These are phyloP conservation scores for Toxicodendron radicans DNA, from an alignment of 345 rosid genomes.

Conservation along the genomic window DNA sequence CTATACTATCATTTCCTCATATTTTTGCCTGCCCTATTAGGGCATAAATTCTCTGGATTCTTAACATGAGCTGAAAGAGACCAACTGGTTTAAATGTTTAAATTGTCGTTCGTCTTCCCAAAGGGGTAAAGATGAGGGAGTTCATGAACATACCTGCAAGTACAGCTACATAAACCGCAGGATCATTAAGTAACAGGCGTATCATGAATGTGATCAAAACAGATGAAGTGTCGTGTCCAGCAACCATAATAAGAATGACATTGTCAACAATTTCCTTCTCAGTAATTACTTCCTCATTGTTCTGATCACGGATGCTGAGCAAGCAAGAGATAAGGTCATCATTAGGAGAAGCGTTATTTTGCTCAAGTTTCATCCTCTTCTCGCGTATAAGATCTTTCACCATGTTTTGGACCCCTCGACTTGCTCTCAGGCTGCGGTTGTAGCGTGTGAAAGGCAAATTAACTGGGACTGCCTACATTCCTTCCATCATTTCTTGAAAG, in stretches of 20 bases:
- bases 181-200: constrained; percentile 42
- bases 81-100: not conserved
- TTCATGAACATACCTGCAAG: constrained; percentile 38
- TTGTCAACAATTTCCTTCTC: constrained; percentile 56
- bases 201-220: constrained; percentile 52
- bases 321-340: constrained; percentile 51
- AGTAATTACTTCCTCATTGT: constrained; percentile 24
- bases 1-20: not conserved
- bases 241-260: constrained; percentile 51
- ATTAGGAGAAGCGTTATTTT: constrained; percentile 24
- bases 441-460: constrained; percentile 55
- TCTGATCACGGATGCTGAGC: constrained; percentile 27
- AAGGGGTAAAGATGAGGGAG: not conserved
- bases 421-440: constrained; percentile 42
- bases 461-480: constrained; percentile 49
- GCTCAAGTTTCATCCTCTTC: constrained; percentile 35
- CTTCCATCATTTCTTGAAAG: constrained; percentile 43
- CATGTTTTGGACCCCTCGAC: constrained; percentile 29
- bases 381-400: constrained; percentile 38
- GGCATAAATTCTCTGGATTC: too few relatives aligned
- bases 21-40: not conserved
- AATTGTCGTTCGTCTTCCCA: too few relatives aligned
- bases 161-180: constrained; percentile 37
- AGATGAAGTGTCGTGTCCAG: constrained; percentile 59
- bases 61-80: not conserved